Evolutionary conservation across 2,329 filamentous ascomycete species (phyloP), one percentile per base, ranked within the genome.

Genomic region (Aaosphaeria pasadenensis): DNA sequence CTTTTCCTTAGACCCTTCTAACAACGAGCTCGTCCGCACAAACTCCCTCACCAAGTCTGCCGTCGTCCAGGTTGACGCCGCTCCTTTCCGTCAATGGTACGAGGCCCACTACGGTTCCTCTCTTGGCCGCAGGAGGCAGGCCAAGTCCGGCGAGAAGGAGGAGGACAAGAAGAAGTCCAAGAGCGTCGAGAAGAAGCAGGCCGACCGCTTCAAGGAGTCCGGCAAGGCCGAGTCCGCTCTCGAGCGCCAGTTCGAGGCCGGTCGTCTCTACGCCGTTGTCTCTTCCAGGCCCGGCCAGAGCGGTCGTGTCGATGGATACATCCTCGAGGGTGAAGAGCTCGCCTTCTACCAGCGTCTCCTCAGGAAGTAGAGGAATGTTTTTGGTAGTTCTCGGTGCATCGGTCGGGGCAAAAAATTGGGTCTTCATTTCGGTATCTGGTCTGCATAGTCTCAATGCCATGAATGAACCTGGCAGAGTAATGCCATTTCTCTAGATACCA

Each of bases 11-110:
- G 17, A 24, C 24, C 95, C 94, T 58, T 96, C 92, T 77, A 99
- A 99, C 91, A 99, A 99, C 90, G 94, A 99, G 83, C 86, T 99
- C 69, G 91, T 99, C 83, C 94, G 94, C 74, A 99, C 94, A 79
- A 99, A 99, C 88, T 97, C 94, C 82, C 85, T 99, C 76, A 99
- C 94, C 84, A 95, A 91, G 82, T 90, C 90, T 74, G 94, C 94
- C 80, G 89, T 99, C 72, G 89, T 99, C 76, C 94, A 99, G 84
- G 82, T 99, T 79, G 94, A 99, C 78, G 94, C 95, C 70, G 90
- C 94, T 59, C 94, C 94, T 66, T 99, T 99, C 89, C 85, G 94
- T 77, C 92, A 97, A 82, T 99, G 94, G 94, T 99, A 95, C 81
- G 94, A 99, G 86, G 90, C 94, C 66, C 94, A 99, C 88, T 99